Percentiles rank a stretch among this genome's conserved stretches.
These are phyloP conservation scores for Mycena sp. DNA, from an alignment of 1,284 basidiomycete genomes.

Conservation along the genomic window DNA sequence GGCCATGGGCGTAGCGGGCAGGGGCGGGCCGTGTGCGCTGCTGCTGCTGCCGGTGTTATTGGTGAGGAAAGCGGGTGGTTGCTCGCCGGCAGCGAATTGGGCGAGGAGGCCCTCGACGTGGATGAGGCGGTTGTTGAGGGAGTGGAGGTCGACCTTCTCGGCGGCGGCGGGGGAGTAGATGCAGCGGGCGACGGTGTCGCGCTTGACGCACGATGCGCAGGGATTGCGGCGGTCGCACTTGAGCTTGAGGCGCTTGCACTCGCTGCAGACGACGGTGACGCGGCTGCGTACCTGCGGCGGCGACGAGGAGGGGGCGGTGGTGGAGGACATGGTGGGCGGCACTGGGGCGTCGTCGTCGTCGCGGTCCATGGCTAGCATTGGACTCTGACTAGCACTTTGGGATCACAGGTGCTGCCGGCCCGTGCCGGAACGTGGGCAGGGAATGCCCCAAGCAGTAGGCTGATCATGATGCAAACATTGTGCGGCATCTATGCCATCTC, in stretches of 20 bases:
- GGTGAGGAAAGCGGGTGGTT: neutral
- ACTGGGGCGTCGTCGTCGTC: too few relatives aligned
- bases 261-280: slow-evolving; percentile 15
- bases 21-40: slow-evolving; percentile 40
- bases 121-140: slow-evolving; percentile 79
- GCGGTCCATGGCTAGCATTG: too few relatives aligned
- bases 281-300: too few relatives aligned
- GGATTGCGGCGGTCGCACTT: slow-evolving; percentile 82
- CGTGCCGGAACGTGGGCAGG: too few relatives aligned
- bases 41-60: neutral
- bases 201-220: slow-evolving; percentile 79
- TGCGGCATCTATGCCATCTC: too few relatives aligned
- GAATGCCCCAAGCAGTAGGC: too few relatives aligned
- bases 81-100: neutral
- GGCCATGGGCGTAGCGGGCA: neutral
- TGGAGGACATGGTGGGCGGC: too few relatives aligned
- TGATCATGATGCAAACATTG: too few relatives aligned
- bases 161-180: slow-evolving; percentile 82
- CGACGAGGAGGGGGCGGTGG: too few relatives aligned
- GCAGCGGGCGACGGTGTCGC: slow-evolving; percentile 76
- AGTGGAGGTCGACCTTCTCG: slow-evolving; percentile 86
- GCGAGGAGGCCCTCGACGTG: slow-evolving; percentile 53
- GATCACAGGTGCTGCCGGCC: too few relatives aligned
- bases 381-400: too few relatives aligned
- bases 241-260: slow-evolving; percentile 87